Conservation (phyloP, 345 rosid species). For the Pugionium cornutum region DNA sequence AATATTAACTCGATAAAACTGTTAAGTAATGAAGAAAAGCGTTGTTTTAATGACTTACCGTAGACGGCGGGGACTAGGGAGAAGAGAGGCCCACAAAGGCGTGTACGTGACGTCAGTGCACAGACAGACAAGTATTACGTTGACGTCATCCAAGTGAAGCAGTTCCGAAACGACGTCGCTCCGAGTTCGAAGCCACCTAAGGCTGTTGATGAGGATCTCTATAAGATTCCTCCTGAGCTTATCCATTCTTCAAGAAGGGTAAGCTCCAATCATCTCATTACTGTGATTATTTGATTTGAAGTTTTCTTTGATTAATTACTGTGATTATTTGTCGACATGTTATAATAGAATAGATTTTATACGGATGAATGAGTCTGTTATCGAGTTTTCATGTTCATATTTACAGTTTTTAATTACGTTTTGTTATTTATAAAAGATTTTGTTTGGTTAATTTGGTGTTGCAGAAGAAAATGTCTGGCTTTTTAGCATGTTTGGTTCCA, state of each 20-base stretch:
- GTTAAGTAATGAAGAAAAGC: no score
- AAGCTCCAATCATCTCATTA: background rate
- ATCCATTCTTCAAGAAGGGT: slow-evolving; percentile 65
- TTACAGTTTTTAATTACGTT: background rate
- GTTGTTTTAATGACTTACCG: slow-evolving; percentile 25
- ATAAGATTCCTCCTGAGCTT: slow-evolving; percentile 83
- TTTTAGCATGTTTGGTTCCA: slow-evolving; percentile 75
- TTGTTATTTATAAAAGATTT: no score
- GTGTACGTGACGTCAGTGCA: slow-evolving; percentile 57
- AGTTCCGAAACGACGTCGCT: slow-evolving; percentile 31
- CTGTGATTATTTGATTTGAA: no score
- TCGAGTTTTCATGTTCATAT: no score
- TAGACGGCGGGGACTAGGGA: slow-evolving; percentile 50
- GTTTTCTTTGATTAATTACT: background rate
- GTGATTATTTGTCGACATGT: no score
- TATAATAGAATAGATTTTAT: no score
- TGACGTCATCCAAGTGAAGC: slow-evolving; percentile 40
- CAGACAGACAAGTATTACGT: slow-evolving; percentile 23
- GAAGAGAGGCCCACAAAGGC: slow-evolving; percentile 50
- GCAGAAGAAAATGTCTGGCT: slow-evolving; percentile 70
- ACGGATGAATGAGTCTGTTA: no score
- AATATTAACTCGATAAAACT: no score
- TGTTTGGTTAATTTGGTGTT: background rate
- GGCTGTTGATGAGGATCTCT: slow-evolving; percentile 88
- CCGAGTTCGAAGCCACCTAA: slow-evolving; percentile 45